phyloP scores from a whole-genome alignment of 305 asterid genomes.

The Solanum hybrid region DNA sequence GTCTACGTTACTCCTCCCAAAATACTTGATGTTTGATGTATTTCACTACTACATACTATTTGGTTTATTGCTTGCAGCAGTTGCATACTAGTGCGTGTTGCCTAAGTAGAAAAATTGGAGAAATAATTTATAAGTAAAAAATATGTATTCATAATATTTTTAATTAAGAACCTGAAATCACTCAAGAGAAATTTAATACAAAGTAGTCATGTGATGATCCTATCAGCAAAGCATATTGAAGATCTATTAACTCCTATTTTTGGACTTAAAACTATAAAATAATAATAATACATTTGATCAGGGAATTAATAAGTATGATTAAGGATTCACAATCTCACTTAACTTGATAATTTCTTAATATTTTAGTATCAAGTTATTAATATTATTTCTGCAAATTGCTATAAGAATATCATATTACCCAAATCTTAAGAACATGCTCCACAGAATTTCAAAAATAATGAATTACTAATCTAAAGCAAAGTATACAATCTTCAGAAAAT shows the following conservation, averaged over 20 bases:
- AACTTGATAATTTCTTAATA: not conserved
- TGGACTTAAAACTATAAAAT: not conserved
- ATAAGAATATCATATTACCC: not conserved
- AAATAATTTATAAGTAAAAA: not conserved
- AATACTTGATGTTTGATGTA: not conserved
- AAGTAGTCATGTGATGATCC: not conserved
- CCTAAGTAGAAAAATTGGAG: not conserved
- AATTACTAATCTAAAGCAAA: not conserved
- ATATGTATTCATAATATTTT: not conserved
- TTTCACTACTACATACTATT: not conserved
- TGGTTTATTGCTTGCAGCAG: not conserved
- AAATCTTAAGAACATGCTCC: slow-evolving; percentile 2
- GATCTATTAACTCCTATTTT: slow-evolving; percentile 3
- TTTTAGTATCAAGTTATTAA: not conserved
- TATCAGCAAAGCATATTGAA: not conserved
- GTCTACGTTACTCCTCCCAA: not conserved
- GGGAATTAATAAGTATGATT: not conserved
- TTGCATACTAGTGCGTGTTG: not conserved
- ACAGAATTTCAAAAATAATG: not conserved
- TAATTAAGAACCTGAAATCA: not conserved
- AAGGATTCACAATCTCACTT: slow-evolving; percentile 4
- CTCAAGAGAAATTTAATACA: not conserved
- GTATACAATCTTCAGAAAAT: not conserved
- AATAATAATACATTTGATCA: not conserved
- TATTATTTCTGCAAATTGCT: not conserved